phyloP scores from a whole-genome alignment of 2,329 filamentous ascomycete genomes.

The Alternaria ventricosa region DNA sequence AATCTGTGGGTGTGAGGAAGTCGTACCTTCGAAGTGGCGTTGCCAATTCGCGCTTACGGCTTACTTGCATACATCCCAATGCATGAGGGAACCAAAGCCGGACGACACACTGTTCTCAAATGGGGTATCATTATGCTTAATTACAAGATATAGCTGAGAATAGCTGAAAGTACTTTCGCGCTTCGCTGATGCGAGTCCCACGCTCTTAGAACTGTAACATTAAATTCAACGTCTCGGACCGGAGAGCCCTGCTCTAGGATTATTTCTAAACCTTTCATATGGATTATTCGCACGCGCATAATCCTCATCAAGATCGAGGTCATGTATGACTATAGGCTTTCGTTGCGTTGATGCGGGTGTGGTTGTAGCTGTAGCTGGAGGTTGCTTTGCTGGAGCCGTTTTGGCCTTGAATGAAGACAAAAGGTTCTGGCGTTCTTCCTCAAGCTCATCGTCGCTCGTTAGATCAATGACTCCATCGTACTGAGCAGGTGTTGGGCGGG shows the following conservation, averaged over 20 bases:
- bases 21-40: not conserved
- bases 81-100: not conserved
- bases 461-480: slow-evolving; percentile 20
- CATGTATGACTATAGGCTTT: not conserved
- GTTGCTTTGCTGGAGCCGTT: not conserved
- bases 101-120: not conserved
- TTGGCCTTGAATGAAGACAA: slow-evolving; percentile 18
- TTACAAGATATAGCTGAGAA: not conserved
- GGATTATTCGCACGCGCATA: not conserved
- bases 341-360: not conserved
- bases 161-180: not conserved
- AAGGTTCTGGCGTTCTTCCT: slow-evolving; percentile 20
- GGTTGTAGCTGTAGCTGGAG: not conserved
- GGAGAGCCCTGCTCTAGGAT: not conserved
- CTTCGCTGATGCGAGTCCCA: not conserved
- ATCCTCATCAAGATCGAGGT: not conserved
- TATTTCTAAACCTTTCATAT: not conserved
- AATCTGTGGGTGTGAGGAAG: not conserved
- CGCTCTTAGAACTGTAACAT: not conserved
- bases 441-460: slow-evolving; percentile 17
- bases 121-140: not conserved
- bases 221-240: not conserved
- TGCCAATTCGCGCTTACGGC: not conserved
- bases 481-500: not conserved
- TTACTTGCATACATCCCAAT: not conserved